Percentiles rank a stretch among this genome's conserved stretches.
Evolutionary conservation across 1,284 basidiomycete species (phyloP).

Genomic region (Cutaneotrichosporon cavernicola): DNA sequence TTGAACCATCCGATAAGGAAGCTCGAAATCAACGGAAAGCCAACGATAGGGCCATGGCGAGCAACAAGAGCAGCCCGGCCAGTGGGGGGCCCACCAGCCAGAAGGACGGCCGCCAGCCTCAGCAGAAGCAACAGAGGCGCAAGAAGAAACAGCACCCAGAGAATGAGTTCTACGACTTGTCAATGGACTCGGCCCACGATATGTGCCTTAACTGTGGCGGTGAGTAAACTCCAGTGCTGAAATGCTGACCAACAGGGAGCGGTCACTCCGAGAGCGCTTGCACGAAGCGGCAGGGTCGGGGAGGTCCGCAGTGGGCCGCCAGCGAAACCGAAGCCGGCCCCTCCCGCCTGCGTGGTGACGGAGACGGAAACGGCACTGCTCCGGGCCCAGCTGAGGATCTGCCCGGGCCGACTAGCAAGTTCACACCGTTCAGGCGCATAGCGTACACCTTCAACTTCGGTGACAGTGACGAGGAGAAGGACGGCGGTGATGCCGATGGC

Average conservation of each 20-base stretch:
- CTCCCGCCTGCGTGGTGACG: background rate
- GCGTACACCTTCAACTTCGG: background rate
- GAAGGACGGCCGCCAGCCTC: background rate
- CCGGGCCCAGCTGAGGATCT: background rate
- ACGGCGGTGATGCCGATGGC: background rate
- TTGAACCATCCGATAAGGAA: too few relatives aligned
- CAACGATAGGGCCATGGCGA: background rate
- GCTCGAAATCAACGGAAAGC: background rate
- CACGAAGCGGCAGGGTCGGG: background rate
- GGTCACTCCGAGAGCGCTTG: background rate
- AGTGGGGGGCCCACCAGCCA: background rate
- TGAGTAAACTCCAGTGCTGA: background rate
- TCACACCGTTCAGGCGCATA: constrained; percentile 4
- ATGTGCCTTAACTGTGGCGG: background rate
- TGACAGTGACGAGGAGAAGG: constrained; percentile 1
- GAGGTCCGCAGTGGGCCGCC: background rate
- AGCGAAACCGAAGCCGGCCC: background rate
- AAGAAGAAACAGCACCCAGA: background rate
- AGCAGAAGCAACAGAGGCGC: background rate
- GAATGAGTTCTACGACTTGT: constrained; percentile 9
- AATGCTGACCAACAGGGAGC: background rate
- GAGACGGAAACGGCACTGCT: constrained; percentile 2
- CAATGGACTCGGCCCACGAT: background rate
- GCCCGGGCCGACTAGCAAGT: background rate
- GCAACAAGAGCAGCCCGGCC: background rate